Evolutionary conservation across 371 early-diverging fungal genomes (phyloP).

Genomic region (Mortierella sp.): DNA sequence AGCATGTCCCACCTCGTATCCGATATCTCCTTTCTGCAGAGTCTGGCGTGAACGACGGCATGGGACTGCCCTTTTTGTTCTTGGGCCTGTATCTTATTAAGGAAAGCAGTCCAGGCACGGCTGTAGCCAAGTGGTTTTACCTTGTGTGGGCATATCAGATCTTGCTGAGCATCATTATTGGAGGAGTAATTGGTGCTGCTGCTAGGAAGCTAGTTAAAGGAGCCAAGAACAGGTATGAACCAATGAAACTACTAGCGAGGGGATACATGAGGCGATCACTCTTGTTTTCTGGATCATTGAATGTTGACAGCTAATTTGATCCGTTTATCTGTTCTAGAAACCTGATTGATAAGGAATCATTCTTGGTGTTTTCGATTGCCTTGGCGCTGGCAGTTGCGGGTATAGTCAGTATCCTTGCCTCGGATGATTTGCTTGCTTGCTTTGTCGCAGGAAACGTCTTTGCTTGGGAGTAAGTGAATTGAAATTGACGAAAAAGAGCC

Average conservation of each 20-base stretch:
- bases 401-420: constrained; percentile 72
- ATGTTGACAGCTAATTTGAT: constrained; percentile 11
- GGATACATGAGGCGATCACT: constrained; percentile 1
- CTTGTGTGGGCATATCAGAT: constrained; percentile 77
- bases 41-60: constrained; percentile 27
- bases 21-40: constrained; percentile 86
- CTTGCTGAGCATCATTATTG: constrained; percentile 74
- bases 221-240: constrained; percentile 63
- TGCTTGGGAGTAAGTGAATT: constrained; percentile 70
- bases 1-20: constrained; percentile 78
- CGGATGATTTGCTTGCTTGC: constrained; percentile 88
- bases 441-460: constrained; percentile 89
- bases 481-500: neutral
- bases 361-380: constrained; percentile 82
- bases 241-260: neutral
- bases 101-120: constrained; percentile 62
- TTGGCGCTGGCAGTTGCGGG: constrained; percentile 85
- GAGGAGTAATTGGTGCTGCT: constrained; percentile 74
- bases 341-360: constrained; percentile 87
- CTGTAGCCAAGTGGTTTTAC: constrained; percentile 78
- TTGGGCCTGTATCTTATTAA: constrained; percentile 73
- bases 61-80: constrained; percentile 87
- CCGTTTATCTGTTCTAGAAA: constrained; percentile 43
- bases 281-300: neutral
- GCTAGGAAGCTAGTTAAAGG: constrained; percentile 71